phyloP scores from a whole-genome alignment of 805 yeast genomes.

The Saturnispora bothae region DNA sequence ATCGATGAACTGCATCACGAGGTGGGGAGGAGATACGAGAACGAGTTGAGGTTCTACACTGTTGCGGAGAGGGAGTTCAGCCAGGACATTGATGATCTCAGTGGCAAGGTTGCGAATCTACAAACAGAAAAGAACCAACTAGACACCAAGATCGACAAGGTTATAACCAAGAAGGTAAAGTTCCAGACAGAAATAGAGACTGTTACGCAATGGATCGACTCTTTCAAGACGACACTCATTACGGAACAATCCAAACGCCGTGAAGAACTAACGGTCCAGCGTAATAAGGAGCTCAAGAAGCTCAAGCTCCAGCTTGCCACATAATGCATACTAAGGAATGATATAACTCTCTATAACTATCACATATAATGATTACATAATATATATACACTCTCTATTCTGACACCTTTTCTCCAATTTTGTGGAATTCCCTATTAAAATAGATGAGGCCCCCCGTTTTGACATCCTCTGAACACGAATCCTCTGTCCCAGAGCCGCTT shows the following conservation, averaged over 20 bases:
- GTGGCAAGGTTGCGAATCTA: constrained; percentile 17
- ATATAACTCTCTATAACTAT: neutral
- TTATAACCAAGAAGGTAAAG: constrained; percentile 24
- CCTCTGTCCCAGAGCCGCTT: constrained; percentile 21
- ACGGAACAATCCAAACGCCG: constrained; percentile 16
- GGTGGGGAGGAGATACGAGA: constrained; percentile 30
- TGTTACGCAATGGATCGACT: constrained; percentile 20
- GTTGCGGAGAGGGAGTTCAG: constrained; percentile 24
- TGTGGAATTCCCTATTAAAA: constrained; percentile 52
- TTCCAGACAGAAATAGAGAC: constrained; percentile 18
- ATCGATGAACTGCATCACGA: constrained; percentile 29
- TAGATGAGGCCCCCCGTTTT: constrained; percentile 57
- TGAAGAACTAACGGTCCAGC: constrained; percentile 17
- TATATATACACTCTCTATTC: constrained; percentile 8
- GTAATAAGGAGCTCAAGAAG: constrained; percentile 12
- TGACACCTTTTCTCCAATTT: constrained; percentile 21
- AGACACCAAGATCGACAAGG: constrained; percentile 26
- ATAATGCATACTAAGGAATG: neutral
- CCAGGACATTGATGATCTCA: constrained; percentile 17
- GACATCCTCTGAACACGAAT: neutral
- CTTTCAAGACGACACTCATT: constrained; percentile 15
- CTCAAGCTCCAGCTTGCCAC: neutral
- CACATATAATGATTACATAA: neutral
- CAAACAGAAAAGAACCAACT: constrained; percentile 24
- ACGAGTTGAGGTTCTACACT: constrained; percentile 24